Conservation (phyloP, 495 filamentous ascomycete genomes). For the Apiosordaria backusii region DNA sequence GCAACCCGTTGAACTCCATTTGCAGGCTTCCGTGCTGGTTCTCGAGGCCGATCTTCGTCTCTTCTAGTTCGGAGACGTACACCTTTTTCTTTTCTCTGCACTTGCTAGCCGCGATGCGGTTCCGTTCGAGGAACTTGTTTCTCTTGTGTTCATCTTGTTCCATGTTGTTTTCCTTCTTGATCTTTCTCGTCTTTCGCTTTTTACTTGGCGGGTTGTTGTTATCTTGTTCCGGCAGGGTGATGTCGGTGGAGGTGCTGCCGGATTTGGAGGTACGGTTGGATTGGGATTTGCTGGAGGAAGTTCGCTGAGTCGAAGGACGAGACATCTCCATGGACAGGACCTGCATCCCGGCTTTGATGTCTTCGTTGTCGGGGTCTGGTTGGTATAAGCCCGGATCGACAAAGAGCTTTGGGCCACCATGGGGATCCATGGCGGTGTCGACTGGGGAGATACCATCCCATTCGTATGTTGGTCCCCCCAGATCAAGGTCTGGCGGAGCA, state of each 20-base stretch:
- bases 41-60: conserved; percentile 41
- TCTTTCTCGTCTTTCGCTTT: conserved; percentile 21
- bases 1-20: conserved; percentile 38
- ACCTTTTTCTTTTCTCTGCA: conserved; percentile 86
- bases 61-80: conserved; percentile 60
- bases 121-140: conserved; percentile 66
- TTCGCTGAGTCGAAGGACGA: conserved; percentile 21
- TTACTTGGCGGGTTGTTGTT: conserved; percentile 3
- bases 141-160: conserved; percentile 33
- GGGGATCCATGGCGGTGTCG: conserved; percentile 15
- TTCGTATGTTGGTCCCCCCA: conserved; percentile 4
- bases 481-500: conserved; percentile 5
- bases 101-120: conserved; percentile 80
- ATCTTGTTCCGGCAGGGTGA: conserved; percentile 26
- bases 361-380: conserved; percentile 20
- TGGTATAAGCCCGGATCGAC: conserved; percentile 28
- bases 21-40: conserved; percentile 34
- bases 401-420: conserved; percentile 22
- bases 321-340: conserved; percentile 19
- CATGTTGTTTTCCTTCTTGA: conserved; percentile 12
- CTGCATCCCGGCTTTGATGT: conserved; percentile 23
- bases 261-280: conserved; percentile 24
- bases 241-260: conserved; percentile 22
- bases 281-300: conserved; percentile 26
- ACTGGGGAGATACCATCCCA: conserved; percentile 24